Base-by-base conservation (phyloP, 1,284 basidiomycete genomes). In the Leccinum pachyderme region DNA sequence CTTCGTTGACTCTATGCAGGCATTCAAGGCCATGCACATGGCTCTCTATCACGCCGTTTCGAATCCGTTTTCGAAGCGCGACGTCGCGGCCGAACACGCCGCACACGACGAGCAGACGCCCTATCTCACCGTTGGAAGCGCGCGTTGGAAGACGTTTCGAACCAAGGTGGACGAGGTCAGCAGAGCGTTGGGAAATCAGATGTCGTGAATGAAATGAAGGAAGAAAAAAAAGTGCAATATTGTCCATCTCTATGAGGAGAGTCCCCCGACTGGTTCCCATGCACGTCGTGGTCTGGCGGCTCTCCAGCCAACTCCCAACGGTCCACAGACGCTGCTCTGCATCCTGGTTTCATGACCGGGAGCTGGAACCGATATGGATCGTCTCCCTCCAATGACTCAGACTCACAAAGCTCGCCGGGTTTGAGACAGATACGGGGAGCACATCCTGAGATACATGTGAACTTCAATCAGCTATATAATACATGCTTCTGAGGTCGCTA, bases 401-500 rank as follows among this genome's bases (percentile, higher is more conserved):
- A 73, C 80, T 74, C 75, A 71, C 72, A 59, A 66, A 89, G 80
- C 72, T 65, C 62, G 75, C 86, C 71, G 75, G 74, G 74, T 77
- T 76, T 87, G 84, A 82, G 89, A 92, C 89, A 92, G 90, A 92
- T 92, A 91, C 89, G 90, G 81, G 88, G 89, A 84, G 77, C 61
- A 92, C 79, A 92, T 75, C 27, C 7, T 46, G 52, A n/a, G 25
- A 47, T 7, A n/a, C 37, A 33, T 31, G 18, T 25, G n/a, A 4
- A 11, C 7, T 27, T 58, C 18, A 8, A 22, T 31, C 25, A 22
- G 18, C 18, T 13, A n/a, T 46, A 47, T 25, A 7, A 47, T 47
- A 28, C 13, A 41, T 61, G 47, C 18, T 18, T 18, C 18, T 18
- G 18, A 18, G 18, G 18, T 18, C 46, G 41, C 59, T 70, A 78